These are phyloP conservation scores for Nakazawaea sp. DNA, from an alignment of 805 yeast genomes.

Conservation along the genomic window DNA sequence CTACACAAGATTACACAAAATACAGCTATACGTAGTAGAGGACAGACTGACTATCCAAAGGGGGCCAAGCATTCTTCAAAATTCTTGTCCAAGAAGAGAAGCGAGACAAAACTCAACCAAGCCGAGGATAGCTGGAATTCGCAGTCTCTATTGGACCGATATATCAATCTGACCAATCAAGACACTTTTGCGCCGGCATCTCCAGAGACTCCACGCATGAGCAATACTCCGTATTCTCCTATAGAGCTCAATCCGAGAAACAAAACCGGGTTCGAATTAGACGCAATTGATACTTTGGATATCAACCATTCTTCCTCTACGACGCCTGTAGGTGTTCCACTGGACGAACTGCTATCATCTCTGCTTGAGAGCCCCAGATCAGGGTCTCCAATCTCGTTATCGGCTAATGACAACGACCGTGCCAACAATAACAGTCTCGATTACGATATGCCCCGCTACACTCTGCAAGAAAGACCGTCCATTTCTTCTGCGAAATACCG, in stretches of 20 bases:
- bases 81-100: constrained; percentile 11
- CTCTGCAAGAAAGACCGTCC: constrained; percentile 20
- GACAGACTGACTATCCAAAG: constrained; percentile 6
- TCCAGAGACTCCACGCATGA: constrained; percentile 20
- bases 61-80: constrained; percentile 5
- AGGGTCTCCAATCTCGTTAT: constrained; percentile 7
- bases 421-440: background rate
- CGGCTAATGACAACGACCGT: background rate
- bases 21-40: background rate
- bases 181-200: constrained; percentile 13
- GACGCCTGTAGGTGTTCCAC: too few relatives aligned
- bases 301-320: background rate
- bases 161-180: background rate
- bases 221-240: constrained; percentile 7
- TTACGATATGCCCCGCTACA: background rate
- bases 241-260: constrained; percentile 9
- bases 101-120: background rate
- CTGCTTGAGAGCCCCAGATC: constrained; percentile 6
- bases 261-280: background rate
- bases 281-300: background rate
- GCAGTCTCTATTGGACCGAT: constrained; percentile 13
- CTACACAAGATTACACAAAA: constrained; percentile 23
- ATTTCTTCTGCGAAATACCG: constrained; percentile 48
- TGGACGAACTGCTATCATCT: too few relatives aligned
- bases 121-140: constrained; percentile 12